These are phyloP conservation scores for Rubus idaeus DNA, from an alignment of 306 rosid species.

Conservation along the genomic window DNA sequence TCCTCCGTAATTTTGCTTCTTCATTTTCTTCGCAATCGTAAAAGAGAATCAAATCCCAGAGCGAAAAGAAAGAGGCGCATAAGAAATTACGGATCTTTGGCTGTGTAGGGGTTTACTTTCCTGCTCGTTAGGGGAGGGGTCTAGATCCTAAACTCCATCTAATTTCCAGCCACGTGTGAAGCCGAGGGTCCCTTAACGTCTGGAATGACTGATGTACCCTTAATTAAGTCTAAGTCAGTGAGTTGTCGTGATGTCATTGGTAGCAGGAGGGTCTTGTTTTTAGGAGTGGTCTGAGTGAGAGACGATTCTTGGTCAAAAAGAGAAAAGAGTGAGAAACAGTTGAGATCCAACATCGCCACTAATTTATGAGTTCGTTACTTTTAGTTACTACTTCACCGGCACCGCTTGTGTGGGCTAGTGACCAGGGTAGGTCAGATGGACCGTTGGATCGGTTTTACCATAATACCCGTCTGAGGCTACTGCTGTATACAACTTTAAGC, in stretches of 20 bases:
- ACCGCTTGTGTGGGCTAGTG: neutral
- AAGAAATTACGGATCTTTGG: slow-evolving; percentile 7
- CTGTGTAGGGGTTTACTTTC: neutral
- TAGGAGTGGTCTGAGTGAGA: neutral
- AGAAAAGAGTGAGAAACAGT: neutral
- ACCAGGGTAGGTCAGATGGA: neutral
- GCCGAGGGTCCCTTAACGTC: accelerated
- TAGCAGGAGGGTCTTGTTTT: no score
- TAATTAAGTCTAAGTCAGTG: neutral
- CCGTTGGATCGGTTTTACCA: neutral
- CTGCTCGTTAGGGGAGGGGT: neutral
- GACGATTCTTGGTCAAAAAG: neutral
- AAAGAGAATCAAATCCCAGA: slow-evolving; percentile 6
- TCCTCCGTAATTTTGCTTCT: slow-evolving; percentile 1
- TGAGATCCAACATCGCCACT: neutral
- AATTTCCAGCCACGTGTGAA: neutral
- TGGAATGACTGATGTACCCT: neutral
- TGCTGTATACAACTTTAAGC: neutral
- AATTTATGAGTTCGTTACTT: slow-evolving; percentile 2
- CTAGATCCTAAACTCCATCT: neutral
- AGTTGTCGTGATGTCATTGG: neutral
- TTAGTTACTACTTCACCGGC: neutral
- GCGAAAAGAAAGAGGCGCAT: neutral
- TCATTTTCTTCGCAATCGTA: slow-evolving; percentile 19
- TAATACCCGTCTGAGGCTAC: neutral